Percentiles rank a stretch among this genome's conserved stretches.
Evolutionary conservation across 768 basidiomycete species (phyloP).

Genomic region (Coprinopsis marcescibilis): DNA sequence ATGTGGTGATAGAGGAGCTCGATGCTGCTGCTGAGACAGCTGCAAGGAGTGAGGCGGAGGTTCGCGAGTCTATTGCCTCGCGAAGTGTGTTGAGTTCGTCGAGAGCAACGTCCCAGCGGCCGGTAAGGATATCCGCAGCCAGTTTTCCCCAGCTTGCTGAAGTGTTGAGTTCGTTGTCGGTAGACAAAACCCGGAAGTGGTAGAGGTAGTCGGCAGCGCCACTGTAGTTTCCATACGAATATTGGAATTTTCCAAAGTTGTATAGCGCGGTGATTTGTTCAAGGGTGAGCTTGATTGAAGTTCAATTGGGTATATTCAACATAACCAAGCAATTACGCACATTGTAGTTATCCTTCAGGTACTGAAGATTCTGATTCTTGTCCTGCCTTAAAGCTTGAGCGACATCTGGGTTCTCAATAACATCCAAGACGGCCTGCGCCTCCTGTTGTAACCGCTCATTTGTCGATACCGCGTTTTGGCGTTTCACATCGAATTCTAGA

Average conservation of each 20-base stretch:
- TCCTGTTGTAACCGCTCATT: constrained; percentile 84
- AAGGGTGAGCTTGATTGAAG: constrained; percentile 64
- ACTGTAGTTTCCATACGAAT: constrained; percentile 96
- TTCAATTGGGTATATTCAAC: background rate
- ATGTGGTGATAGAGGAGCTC: constrained; percentile 24
- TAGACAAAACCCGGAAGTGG: constrained; percentile 97
- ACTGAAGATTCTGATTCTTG: constrained; percentile 93
- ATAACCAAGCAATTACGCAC: constrained; percentile 38
- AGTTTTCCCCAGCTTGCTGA: constrained; percentile 99
- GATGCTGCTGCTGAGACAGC: constrained; percentile 25
- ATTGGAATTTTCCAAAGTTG: constrained; percentile 98
- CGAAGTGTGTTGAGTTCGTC: constrained; percentile 95
- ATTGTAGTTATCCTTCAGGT: constrained; percentile 88
- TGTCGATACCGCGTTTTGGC: constrained; percentile 75
- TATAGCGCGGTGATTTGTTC: constrained; percentile 96
- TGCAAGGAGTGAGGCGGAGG: constrained; percentile 43
- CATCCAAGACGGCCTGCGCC: constrained; percentile 89
- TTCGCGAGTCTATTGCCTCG: constrained; percentile 82
- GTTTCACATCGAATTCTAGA: constrained; percentile 79
- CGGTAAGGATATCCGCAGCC: constrained; percentile 91
- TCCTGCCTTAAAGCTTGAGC: constrained; percentile 92
- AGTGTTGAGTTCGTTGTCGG: constrained; percentile 86
- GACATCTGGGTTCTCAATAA: constrained; percentile 96
- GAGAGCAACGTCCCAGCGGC: constrained; percentile 91
- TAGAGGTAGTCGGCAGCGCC: constrained; percentile 97